Evolutionary conservation across 2,329 filamentous ascomycete genomes (phyloP).

Genomic region (Fusarium heterosporum): DNA sequence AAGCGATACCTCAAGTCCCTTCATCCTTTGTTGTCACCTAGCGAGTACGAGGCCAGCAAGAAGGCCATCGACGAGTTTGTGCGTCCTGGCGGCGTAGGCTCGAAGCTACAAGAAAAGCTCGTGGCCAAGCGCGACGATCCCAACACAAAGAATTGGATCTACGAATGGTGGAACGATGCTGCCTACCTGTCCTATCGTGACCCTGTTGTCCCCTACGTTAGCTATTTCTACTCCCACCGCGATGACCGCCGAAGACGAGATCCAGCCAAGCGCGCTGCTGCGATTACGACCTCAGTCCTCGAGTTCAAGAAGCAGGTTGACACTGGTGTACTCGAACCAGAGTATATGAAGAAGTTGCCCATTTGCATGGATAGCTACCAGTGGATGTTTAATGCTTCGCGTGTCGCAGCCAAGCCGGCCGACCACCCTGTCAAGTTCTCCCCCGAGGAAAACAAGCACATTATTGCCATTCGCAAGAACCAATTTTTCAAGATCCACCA

Average conservation of each 20-base stretch:
- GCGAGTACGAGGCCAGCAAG: slow-evolving; percentile 78
- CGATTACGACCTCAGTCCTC: slow-evolving; percentile 84
- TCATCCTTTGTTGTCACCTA: slow-evolving; percentile 75
- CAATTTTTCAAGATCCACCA: slow-evolving; percentile 94
- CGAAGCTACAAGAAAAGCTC: slow-evolving; percentile 88
- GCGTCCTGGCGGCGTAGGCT: slow-evolving; percentile 84
- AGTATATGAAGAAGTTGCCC: slow-evolving; percentile 98
- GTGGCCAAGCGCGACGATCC: slow-evolving; percentile 82
- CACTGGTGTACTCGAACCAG: slow-evolving; percentile 83
- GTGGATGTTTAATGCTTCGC: slow-evolving; percentile 98
- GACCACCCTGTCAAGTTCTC: slow-evolving; percentile 88
- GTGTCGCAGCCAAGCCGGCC: slow-evolving; percentile 82
- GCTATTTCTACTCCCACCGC: slow-evolving; percentile 98
- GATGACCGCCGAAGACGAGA: slow-evolving; percentile 90
- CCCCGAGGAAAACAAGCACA: slow-evolving; percentile 81
- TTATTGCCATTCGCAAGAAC: slow-evolving; percentile 93
- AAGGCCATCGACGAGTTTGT: slow-evolving; percentile 90
- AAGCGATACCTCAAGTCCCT: slow-evolving; percentile 84
- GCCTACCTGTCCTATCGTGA: slow-evolving; percentile 95
- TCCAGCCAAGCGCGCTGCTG: slow-evolving; percentile 91
- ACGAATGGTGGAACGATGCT: slow-evolving; percentile 97
- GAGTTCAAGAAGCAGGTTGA: slow-evolving; percentile 98
- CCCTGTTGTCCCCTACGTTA: slow-evolving; percentile 96
- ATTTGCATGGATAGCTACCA: slow-evolving; percentile 99
- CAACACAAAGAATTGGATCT: slow-evolving; percentile 90